phyloP scores from a whole-genome alignment of 2,329 filamentous ascomycete genomes.

The Pseudogymnoascus verrucosus region DNA sequence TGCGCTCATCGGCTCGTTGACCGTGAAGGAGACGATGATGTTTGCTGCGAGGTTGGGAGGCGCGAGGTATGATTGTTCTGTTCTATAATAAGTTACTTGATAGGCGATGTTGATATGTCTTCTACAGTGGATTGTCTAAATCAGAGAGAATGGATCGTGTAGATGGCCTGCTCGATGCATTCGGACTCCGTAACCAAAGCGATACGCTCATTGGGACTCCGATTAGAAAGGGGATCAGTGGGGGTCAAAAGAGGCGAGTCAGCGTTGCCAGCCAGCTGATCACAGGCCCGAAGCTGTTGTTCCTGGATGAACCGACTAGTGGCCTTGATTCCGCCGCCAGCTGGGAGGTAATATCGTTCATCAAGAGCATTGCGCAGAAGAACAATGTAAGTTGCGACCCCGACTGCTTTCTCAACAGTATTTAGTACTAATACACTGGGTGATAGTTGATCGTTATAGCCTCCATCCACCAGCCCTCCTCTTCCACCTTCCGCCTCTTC shows the following conservation, averaged over 20 bases:
- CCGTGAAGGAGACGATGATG: conserved; percentile 68
- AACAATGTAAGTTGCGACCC: conserved; percentile 46
- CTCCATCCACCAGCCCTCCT: conserved; percentile 80
- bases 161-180: conserved; percentile 57
- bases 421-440: conserved; percentile 17
- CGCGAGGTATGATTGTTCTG: conserved; percentile 24
- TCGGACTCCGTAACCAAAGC: conserved; percentile 63
- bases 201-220: conserved; percentile 72
- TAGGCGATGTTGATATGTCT: background rate
- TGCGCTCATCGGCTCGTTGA: conserved; percentile 71
- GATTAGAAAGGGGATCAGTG: conserved; percentile 73
- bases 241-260: conserved; percentile 75
- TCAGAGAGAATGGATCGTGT: conserved; percentile 55
- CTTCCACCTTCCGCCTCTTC: conserved; percentile 70
- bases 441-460: conserved; percentile 65
- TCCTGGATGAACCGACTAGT: conserved; percentile 77
- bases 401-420: conserved; percentile 14
- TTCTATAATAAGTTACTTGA: conserved; percentile 39
- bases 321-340: conserved; percentile 73
- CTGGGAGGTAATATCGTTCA: conserved; percentile 65
- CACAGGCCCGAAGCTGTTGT: conserved; percentile 71
- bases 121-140: conserved; percentile 32
- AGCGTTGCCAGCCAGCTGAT: conserved; percentile 76
- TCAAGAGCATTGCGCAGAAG: conserved; percentile 55
- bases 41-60: conserved; percentile 63